Percentiles rank a stretch among this genome's conserved stretches.
Conservation (phyloP, 2,329 filamentous ascomycete genomes). For the Aspergillus persii region DNA sequence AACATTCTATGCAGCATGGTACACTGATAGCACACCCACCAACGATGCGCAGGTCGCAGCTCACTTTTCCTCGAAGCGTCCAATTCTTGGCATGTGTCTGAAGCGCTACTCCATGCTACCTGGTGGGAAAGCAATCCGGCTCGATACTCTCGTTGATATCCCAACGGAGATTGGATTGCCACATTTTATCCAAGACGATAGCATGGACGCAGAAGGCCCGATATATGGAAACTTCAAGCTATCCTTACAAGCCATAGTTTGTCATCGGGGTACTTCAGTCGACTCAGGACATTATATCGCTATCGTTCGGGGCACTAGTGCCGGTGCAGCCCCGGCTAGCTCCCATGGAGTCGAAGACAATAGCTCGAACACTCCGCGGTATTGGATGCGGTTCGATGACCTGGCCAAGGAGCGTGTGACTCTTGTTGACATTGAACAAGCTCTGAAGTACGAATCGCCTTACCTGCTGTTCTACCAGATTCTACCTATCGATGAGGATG, state of each 20-base stretch:
- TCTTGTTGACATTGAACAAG: constrained; percentile 73
- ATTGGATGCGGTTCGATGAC: constrained; percentile 93
- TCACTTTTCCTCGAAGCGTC: constrained; percentile 78
- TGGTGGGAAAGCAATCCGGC: constrained; percentile 65
- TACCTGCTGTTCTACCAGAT: constrained; percentile 97
- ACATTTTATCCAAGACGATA: constrained; percentile 83
- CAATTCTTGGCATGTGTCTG: constrained; percentile 86
- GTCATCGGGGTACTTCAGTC: constrained; percentile 81
- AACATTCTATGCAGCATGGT: constrained; percentile 67
- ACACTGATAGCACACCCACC: constrained; percentile 64
- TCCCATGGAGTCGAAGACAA: constrained; percentile 25
- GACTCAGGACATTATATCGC: constrained; percentile 90
- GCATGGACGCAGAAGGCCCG: constrained; percentile 63
- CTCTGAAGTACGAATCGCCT: constrained; percentile 81
- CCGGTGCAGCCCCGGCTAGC: constrained; percentile 26
- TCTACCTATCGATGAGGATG: constrained; percentile 74
- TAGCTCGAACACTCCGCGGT: constrained; percentile 63
- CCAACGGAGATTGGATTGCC: constrained; percentile 79
- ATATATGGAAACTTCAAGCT: constrained; percentile 90
- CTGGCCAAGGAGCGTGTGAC: constrained; percentile 69
- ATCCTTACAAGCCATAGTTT: constrained; percentile 85
- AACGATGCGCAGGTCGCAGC: constrained; percentile 79
- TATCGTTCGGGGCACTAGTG: constrained; percentile 71
- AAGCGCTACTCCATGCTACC: constrained; percentile 81
- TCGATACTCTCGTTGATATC: constrained; percentile 86